These are phyloP conservation scores for Pseudovirgaria hyperparasitica DNA, from an alignment of 2,329 filamentous ascomycete species.

Conservation along the genomic window DNA sequence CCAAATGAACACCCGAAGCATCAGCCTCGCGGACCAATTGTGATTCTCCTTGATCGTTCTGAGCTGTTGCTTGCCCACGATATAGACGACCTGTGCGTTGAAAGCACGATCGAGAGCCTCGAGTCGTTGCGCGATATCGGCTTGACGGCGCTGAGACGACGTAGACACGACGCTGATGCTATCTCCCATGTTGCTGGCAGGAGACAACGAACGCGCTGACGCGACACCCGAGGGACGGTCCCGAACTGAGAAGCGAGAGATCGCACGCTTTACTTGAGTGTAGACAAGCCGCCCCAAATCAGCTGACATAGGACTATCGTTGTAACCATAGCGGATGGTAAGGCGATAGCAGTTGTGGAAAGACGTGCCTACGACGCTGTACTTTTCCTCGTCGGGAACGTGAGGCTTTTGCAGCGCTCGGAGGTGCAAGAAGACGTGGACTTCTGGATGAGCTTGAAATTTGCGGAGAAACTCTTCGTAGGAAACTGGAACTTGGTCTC, in stretches of 20 bases:
- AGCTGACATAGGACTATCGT: constrained; percentile 55
- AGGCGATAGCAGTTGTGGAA: constrained; percentile 56
- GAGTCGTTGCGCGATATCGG: too few species aligned
- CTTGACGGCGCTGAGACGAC: too few species aligned
- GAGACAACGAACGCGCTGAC: neutral
- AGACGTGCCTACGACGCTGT: constrained; percentile 31
- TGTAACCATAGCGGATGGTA: constrained; percentile 59
- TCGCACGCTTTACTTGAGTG: constrained; percentile 40
- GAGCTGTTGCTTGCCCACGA: constrained; percentile 39
- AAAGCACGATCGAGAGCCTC: constrained; percentile 29
- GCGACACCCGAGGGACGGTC: too few species aligned
- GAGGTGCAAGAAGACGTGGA: constrained; percentile 64
- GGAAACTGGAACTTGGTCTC: constrained; percentile 50
- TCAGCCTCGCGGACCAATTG: constrained; percentile 29
- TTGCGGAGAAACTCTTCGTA: constrained; percentile 64
- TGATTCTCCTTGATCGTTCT: constrained; percentile 26
- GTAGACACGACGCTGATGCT: too few species aligned
- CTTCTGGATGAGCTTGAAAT: constrained; percentile 52
- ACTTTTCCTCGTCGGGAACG: constrained; percentile 30
- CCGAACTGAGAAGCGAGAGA: constrained; percentile 9
- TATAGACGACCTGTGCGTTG: constrained; percentile 37
- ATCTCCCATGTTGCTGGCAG: constrained; percentile 1
- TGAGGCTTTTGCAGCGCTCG: constrained; percentile 47
- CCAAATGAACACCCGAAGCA: constrained; percentile 48
- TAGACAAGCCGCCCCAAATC: constrained; percentile 49